phyloP scores from a whole-genome alignment of 2,329 filamentous ascomycete genomes.

The Talaromyces funiculosus region DNA sequence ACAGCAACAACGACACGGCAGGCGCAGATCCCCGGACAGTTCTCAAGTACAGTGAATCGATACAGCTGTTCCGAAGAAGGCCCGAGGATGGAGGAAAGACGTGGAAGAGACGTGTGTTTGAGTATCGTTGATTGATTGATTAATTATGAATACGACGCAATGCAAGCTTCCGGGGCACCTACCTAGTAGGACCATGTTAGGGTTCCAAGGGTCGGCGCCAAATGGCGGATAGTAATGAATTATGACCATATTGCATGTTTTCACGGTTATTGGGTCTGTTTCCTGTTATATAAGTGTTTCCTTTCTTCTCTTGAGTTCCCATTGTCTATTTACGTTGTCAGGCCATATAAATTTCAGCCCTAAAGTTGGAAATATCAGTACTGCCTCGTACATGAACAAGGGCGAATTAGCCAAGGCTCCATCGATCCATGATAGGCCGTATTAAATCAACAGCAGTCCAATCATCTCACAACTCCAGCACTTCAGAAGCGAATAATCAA shows the following conservation, averaged over 20 bases:
- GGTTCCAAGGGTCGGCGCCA: not conserved
- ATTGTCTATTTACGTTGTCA: not conserved
- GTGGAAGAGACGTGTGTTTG: conserved; percentile 32
- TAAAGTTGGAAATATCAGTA: not conserved
- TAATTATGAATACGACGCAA: not conserved
- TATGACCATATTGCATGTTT: not conserved
- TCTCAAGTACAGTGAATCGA: conserved; percentile 26
- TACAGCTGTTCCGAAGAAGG: conserved; percentile 29
- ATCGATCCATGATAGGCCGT: not conserved
- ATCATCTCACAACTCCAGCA: not conserved
- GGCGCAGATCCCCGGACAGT: conserved; percentile 14
- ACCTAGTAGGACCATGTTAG: not conserved
- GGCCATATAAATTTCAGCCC: not conserved
- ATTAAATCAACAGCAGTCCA: not conserved
- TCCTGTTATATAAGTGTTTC: not conserved
- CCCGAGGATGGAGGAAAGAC: conserved; percentile 24
- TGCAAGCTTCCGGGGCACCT: not conserved
- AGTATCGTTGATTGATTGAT: conserved; percentile 23
- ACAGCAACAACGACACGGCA: not conserved
- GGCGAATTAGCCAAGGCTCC: not conserved
- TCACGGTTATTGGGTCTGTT: not conserved
- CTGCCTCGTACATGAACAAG: not conserved
- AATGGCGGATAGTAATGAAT: not conserved
- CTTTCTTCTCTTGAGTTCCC: not conserved
- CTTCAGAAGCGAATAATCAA: not conserved